Base-by-base conservation (phyloP, 345 rosid genomes). In the Arabis hirsuta region DNA sequence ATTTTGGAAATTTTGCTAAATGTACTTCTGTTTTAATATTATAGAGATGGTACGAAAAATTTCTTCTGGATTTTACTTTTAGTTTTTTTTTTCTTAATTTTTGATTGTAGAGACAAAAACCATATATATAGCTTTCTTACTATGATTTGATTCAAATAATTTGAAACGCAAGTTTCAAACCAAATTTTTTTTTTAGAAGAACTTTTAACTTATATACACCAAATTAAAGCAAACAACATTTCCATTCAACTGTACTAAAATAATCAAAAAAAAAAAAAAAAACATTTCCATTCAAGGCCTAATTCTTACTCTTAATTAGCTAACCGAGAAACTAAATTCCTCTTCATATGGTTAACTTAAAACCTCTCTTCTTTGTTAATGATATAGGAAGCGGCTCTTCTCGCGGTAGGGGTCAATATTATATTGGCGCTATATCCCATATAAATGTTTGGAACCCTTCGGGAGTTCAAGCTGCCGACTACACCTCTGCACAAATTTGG, bases 401-500 rank as follows among this genome's bases (percentile, higher is more conserved):
- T 79, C 7, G 61, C 82, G 3, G 14, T 62, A 2, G 87, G 81
- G 65, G 70, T 16, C 16, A 8, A 59, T 79, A 76, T 58, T 83
- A 62, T 22, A 8, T 82, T 4, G 86, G 89, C 43, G 87, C 82
- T 7, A 8, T 16, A 0, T 82, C 76, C 13, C 67, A 81, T 19
- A 81, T 88, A 62, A 88, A 85, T 65, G 36, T 82, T 2, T 84
- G 92, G 92, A 82, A 74, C 24, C 86, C 89, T 14, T 51, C 39
- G 0, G 29, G 76, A 19, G 85, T 76, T 19, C 19, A 38, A 9
- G 11, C 34, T 8, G 56, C 19, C 3, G 87, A 83, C 29, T 85
- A 52, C 73, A 77, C 73, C 8, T 38, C 83, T 5, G 81, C 65
- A 3, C 92, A 82, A 66, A 78, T 83, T 44, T 85, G 88, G 89